Conservation (phyloP, 257 asterid species). For the Sherardia arvensis region DNA sequence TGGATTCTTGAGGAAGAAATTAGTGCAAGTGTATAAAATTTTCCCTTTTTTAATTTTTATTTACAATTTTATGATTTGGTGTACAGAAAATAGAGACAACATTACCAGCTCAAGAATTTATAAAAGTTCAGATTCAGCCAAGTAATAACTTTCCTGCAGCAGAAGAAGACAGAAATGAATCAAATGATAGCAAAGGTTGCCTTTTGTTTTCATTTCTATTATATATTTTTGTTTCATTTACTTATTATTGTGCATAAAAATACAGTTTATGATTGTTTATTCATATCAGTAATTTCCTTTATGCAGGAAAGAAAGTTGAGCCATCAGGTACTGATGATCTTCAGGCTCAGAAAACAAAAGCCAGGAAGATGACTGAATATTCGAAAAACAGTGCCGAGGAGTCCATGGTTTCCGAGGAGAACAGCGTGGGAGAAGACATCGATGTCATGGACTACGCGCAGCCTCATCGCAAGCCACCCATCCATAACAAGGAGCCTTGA, state of each 20-base stretch:
- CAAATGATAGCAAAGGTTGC: conserved; percentile 16
- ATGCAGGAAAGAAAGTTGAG: conserved; percentile 4
- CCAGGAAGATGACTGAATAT: conserved; percentile 24
- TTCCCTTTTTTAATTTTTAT: background rate
- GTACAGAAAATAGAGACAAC: conserved; percentile 20
- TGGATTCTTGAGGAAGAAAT: no score
- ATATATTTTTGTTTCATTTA: background rate
- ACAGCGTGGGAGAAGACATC: conserved; percentile 29
- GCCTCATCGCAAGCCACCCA: conserved; percentile 84
- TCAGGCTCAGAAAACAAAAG: conserved; percentile 20
- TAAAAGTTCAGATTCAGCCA: conserved; percentile 4
- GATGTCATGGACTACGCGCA: conserved; percentile 71
- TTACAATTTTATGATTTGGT: no score
- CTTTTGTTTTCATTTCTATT: background rate
- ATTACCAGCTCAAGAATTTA: background rate
- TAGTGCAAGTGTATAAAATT: background rate
- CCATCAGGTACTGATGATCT: background rate
- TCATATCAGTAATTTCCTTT: background rate
- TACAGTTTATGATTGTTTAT: background rate
- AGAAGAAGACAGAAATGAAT: conserved; percentile 7
- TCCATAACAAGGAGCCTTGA: conserved; percentile 59
- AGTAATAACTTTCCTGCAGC: conserved; percentile 9
- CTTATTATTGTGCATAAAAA: background rate
- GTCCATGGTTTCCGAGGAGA: conserved; percentile 24
- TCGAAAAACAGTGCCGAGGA: conserved; percentile 24